Base-by-base conservation (phyloP, 1,284 basidiomycete species). In the Caloboletus inedulis region DNA sequence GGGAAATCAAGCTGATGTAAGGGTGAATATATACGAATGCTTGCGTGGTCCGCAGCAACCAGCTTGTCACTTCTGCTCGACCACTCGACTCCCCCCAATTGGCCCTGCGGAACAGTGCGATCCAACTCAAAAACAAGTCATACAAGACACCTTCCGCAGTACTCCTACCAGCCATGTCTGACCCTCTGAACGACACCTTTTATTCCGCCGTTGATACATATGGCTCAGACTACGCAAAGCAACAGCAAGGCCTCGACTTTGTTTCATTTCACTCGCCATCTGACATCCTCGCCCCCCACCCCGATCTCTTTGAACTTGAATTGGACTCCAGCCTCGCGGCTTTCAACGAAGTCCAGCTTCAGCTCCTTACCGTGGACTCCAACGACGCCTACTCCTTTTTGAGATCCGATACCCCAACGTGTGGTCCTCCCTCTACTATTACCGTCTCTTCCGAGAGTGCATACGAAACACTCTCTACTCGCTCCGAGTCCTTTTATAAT, bases 271-370 rank as follows among this genome's bases (percentile, higher is more conserved):
- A 78, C 64, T 74, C 80, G 52, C 75, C 82, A 59, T 75, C 79
- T 59, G 84, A 87, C 73, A 76, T 87, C 68, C 74, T 82, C 60
- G 83, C 84, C 43, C 86, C 87, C 47, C 81, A 85, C 66, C 85
- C 87, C 56, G 87, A 90, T 76, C 77, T 83, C 57, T 90, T 90
- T 73, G 89, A 90, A 64, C 79, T 81, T 48, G 89, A 91, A 70
- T 79, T 91, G 65, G 89, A 91, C 72, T 75, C 76, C 34, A 79
- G 77, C 69, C 80, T 86, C 63, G 80, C 79, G 56, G 79, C 77
- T 48, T 79, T 83, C 68, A 80, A 85, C 73, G 74, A 78, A 60
- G 68, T 74, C 55, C 78, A 85, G 64, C 74, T 89, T 51, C 81
- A 83, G 64, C 75, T 84, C 58, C 71, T 84, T 58, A 80, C 79